Evolutionary conservation across 441 rosid species (phyloP), one percentile per base, ranked within the genome.

Genomic region (Populus tomentosa): DNA sequence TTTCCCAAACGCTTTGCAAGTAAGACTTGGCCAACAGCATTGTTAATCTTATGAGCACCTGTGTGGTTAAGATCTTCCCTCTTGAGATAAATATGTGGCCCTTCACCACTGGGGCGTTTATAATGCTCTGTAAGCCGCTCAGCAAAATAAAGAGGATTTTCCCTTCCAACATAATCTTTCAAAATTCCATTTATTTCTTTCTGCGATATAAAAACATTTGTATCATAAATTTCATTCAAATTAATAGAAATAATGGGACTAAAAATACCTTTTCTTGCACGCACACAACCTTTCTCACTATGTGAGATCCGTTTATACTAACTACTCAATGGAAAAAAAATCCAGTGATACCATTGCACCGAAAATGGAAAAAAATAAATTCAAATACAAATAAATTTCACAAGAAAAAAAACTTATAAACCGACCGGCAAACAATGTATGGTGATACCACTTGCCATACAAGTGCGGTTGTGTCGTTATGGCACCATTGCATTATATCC

Each of bases 11-110:
- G 91, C 85, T 92, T 90, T 23, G 97, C 98, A 0, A 95, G 95
- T 85, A 93, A 84, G 21, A 90, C 98, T 82, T 95, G 97, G 14
- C 93, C 99, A 72, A 93, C 84, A 1, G 97, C 98, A 72, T 93
- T 95, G 80, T 95, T 93, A 80, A 95, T 93, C 86, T 93, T 95
- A 86, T 95, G 98, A 81, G 99, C 90, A 20, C 99, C 98, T 0
- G 98, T 92, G 80, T 93, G 99, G 86, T 95, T 95, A 28, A 95
- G 84, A 87, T 95, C 98, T 84, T 95, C 99, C 81, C 99, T 88
- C 87, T 95, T 95, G 40, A 95, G 90, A 82, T 89, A 95, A 69
- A 95, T 86, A 72, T 81, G 86, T 0, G 98, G 95, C 36, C 99
- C 98, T 85, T 91, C 88, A 18, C 97, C 97, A 80, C 91, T 85